Base-by-base conservation (phyloP, 2,329 filamentous ascomycete genomes). In the Neonectria faginata region DNA sequence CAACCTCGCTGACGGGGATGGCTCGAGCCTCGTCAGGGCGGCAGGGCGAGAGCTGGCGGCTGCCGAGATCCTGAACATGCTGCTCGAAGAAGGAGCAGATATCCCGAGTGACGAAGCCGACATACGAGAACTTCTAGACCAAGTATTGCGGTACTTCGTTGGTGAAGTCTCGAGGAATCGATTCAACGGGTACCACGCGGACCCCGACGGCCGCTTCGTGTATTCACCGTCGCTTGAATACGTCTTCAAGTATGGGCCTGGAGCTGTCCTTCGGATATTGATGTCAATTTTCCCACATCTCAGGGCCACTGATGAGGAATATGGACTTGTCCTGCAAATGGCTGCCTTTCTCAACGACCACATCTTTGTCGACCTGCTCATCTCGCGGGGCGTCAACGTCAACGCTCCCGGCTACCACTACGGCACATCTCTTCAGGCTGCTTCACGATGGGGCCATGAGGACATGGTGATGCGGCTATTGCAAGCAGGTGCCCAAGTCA, bases 321-420 rank as follows among this genome's bases (percentile, higher is more conserved):
- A 58, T 14, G 53, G 7, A 2, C 42, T 57, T 11, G 48, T 61
- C 4, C 36, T 67, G 0, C 66, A 67, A 14, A 67, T 67, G 44
- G 31, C 53, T 12, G 51, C 52, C 7, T 27, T 39, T 8, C 12
- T 60, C 3, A 51, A 52, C 31, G 42, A 58, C 5, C 11, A 18
- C 6, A 7, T 25, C 6, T 6, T 67, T 3, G 44, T 64, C 5
- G 36, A 59, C 2, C 22, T 59, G 47, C 60, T 67, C 2, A 41
- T 67, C 12, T 44, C 64, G 3, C 53, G 64, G 12, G 57, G 64
- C 2, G 53, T 62, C 20, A 7, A 50, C 2, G 41, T 64, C 9
- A 51, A 67, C 25, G 44, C 44, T 16, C 6, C 31, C 8, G 66
- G 66, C 7, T 42, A 67, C 33, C 56, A 67, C 44, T 67, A 65